phyloP scores from a whole-genome alignment of 1,139 yeast genomes.

The Zhuliangozyma blackwelliae region DNA sequence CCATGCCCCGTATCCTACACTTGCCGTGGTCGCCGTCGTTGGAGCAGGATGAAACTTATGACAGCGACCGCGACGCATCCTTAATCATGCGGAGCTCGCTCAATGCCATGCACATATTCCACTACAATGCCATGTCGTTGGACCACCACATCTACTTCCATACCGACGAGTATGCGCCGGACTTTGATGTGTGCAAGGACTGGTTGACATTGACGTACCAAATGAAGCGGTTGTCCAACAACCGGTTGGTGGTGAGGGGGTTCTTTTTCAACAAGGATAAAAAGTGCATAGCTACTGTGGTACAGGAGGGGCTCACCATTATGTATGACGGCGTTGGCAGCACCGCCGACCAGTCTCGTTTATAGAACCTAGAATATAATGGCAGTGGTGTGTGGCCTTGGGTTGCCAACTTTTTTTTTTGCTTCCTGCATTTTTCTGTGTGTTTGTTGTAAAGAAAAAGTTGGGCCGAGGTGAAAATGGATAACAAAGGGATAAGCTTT shows the following conservation, averaged over 20 bases:
- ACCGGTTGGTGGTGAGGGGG: constrained; percentile 38
- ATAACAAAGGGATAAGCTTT: no score
- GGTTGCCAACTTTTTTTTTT: no score
- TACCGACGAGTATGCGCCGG: constrained; percentile 19
- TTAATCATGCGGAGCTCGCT: constrained; percentile 28
- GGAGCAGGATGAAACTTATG: constrained; percentile 29
- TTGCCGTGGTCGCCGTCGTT: constrained; percentile 44
- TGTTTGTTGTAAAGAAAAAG: neutral
- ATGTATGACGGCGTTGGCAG: constrained; percentile 26
- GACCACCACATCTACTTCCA: constrained; percentile 48
- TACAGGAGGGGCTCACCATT: constrained; percentile 43
- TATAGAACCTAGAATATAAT: constrained; percentile 2
- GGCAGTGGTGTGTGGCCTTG: no score
- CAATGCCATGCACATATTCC: constrained; percentile 39
- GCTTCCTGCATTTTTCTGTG: no score
- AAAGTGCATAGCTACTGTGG: constrained; percentile 36
- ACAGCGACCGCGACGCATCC: constrained; percentile 31
- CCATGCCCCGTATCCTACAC: constrained; percentile 40
- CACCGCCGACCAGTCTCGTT: constrained; percentile 14
- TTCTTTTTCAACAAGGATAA: constrained; percentile 30
- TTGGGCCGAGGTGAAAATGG: neutral
- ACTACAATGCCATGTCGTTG: constrained; percentile 46
- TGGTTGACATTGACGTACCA: constrained; percentile 42
- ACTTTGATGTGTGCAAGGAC: constrained; percentile 33
- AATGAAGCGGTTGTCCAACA: constrained; percentile 31